A percentile compares a stretch with the other conserved stretches of the same genome.
These are phyloP conservation scores for Taxawa tesnikishii DNA, from an alignment of 2,329 filamentous ascomycete species.

Conservation along the genomic window DNA sequence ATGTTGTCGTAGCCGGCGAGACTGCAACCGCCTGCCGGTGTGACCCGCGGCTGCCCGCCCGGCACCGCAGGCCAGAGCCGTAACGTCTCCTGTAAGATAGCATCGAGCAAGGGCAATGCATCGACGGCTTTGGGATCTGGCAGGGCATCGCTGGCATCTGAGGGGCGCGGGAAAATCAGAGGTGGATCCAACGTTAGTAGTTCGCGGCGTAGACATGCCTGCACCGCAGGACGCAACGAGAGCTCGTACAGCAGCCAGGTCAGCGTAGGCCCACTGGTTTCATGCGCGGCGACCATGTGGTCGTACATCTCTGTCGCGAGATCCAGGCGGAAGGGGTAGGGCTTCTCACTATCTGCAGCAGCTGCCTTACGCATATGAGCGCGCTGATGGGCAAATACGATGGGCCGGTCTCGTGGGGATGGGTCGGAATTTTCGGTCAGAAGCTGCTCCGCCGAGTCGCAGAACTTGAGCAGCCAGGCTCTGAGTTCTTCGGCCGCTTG, in stretches of 20 bases:
- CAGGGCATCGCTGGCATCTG: not conserved
- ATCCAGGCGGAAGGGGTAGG: conserved; percentile 1
- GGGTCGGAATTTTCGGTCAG: conserved; percentile 19
- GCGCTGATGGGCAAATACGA: conserved; percentile 42
- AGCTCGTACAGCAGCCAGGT: conserved; percentile 46
- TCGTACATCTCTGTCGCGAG: conserved; percentile 57
- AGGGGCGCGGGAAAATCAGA: not conserved
- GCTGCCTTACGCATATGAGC: conserved; percentile 23
- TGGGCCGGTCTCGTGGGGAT: conserved; percentile 24
- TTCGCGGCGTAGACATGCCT: conserved; percentile 8
- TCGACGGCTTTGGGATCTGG: conserved; percentile 20
- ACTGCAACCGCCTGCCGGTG: conserved; percentile 20
- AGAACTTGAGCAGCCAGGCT: conserved; percentile 46
- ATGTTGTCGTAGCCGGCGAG: conserved; percentile 12
- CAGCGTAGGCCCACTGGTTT: conserved; percentile 57
- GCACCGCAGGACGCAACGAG: conserved; percentile 8
- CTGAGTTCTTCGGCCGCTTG: conserved; percentile 53
- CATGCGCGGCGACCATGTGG: conserved; percentile 61
- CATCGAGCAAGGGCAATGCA: conserved; percentile 39
- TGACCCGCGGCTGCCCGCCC: conserved; percentile 44
- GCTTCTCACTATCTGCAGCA: not conserved
- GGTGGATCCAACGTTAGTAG: conserved; percentile 1
- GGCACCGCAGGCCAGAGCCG: conserved; percentile 46
- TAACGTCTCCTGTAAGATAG: conserved; percentile 45
- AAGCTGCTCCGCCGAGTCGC: conserved; percentile 33